A percentile compares a stretch with the other conserved stretches of the same genome.
Conservation (phyloP, 2,329 filamentous ascomycete genomes). For the Stachybotrys echinatus region DNA sequence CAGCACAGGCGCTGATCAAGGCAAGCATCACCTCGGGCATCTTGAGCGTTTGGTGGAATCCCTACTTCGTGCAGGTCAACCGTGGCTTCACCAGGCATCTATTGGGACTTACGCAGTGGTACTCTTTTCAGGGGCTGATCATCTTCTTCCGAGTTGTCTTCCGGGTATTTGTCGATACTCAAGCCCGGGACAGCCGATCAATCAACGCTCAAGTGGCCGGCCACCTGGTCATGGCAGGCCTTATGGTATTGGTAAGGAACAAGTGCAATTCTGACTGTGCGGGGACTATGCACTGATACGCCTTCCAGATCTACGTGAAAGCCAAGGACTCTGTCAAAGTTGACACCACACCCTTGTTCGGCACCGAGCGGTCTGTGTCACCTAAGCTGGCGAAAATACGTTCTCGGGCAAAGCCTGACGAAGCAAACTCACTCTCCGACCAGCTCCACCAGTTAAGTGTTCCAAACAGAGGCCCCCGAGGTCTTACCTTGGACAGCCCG, state of each 20-base stretch:
- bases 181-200: constrained; percentile 30
- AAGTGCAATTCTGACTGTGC: not conserved
- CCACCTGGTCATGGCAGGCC: constrained; percentile 49
- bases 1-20: constrained; percentile 33
- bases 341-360: constrained; percentile 54
- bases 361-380: constrained; percentile 14
- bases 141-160: constrained; percentile 50
- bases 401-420: constrained; percentile 20
- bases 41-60: constrained; percentile 63
- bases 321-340: constrained; percentile 43
- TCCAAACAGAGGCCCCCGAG: constrained; percentile 17
- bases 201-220: constrained; percentile 39
- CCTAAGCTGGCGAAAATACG: constrained; percentile 17
- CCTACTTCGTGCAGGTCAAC: constrained; percentile 53
- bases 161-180: constrained; percentile 32
- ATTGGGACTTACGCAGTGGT: constrained; percentile 58
- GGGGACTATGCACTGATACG: not conserved
- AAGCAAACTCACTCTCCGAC: constrained; percentile 39
- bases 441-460: constrained; percentile 21
- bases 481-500: constrained; percentile 6
- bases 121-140: constrained; percentile 57
- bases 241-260: constrained; percentile 48
- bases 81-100: constrained; percentile 57
- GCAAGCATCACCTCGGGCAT: constrained; percentile 44
- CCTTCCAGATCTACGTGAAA: constrained; percentile 35